A percentile compares a stretch with the other conserved stretches of the same genome.
phyloP scores from a whole-genome alignment of 176 grass and related monocot genomes.

The Zoysia japonica region DNA sequence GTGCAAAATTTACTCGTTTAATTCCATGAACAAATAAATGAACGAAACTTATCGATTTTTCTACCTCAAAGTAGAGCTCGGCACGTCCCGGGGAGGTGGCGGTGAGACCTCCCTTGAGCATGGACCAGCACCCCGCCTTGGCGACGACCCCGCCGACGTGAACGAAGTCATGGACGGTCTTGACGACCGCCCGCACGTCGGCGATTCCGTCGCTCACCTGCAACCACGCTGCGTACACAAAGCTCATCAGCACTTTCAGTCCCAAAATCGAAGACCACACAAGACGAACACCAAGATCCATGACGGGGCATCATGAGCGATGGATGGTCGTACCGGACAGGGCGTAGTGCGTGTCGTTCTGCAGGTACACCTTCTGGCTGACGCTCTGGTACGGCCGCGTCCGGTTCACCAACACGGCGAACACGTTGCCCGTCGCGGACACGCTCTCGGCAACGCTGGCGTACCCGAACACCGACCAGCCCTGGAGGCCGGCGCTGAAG shows the following conservation, averaged over 20 bases:
- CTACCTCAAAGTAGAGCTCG: slow-evolving; percentile 81
- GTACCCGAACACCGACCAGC: slow-evolving; percentile 69
- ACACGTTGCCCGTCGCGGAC: slow-evolving; percentile 59
- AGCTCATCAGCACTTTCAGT: background rate
- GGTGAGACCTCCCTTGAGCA: slow-evolving; percentile 94
- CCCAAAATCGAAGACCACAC: background rate
- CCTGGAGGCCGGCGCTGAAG: slow-evolving; percentile 55
- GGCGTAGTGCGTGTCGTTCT: slow-evolving; percentile 70
- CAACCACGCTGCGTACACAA: slow-evolving; percentile 61
- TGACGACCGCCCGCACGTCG: slow-evolving; percentile 63
- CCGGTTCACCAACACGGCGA: slow-evolving; percentile 41
- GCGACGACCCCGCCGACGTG: slow-evolving; percentile 53
- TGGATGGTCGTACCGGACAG: slow-evolving; percentile 57
- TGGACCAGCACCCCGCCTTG: slow-evolving; percentile 77
- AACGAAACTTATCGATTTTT: background rate
- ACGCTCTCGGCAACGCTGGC: slow-evolving; percentile 33
- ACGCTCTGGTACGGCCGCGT: slow-evolving; percentile 59
- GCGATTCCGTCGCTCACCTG: slow-evolving; percentile 55
- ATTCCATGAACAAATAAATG: too few relatives aligned
- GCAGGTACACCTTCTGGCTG: slow-evolving; percentile 76
- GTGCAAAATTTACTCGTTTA: too few relatives aligned
- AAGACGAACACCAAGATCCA: background rate
- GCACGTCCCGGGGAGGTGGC: slow-evolving; percentile 50
- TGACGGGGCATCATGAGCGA: too few relatives aligned
- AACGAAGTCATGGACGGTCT: slow-evolving; percentile 50